Percentiles rank a stretch among this genome's conserved stretches.
Evolutionary conservation across 352 stramenopile species (phyloP).

Genomic region (Globisporangium cylindrosporum): DNA sequence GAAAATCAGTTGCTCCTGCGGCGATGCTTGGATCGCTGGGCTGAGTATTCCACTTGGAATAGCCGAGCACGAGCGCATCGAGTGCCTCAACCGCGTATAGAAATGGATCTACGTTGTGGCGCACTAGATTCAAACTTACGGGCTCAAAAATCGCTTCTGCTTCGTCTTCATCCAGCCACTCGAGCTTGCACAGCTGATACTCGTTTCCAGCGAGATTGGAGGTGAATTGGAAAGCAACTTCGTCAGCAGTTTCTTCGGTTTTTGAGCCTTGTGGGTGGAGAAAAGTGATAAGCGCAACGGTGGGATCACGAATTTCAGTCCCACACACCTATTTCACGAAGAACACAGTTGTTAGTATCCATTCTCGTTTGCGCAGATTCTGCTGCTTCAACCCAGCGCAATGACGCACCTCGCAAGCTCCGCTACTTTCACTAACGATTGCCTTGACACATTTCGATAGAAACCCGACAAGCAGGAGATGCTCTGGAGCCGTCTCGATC

Average conservation of each 20-base stretch:
- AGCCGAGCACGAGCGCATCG: conserved; percentile 27
- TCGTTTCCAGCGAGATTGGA: conserved; percentile 3
- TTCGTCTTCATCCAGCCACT: conserved; percentile 49
- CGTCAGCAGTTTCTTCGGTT: neutral
- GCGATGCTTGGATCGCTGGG: neutral
- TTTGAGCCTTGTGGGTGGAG: conserved; percentile 16
- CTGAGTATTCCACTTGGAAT: conserved; percentile 33
- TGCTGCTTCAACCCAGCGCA: neutral
- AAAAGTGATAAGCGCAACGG: conserved; percentile 29
- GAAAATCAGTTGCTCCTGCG: conserved; percentile 21
- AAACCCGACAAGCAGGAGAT: conserved; percentile 41
- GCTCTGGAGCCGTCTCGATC: conserved; percentile 15
- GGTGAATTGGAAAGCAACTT: neutral
- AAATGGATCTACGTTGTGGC: conserved; percentile 39
- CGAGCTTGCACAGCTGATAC: conserved; percentile 28
- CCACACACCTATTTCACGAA: conserved; percentile 29
- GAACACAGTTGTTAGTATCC: neutral
- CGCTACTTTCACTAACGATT: conserved; percentile 31
- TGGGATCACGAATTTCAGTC: conserved; percentile 27
- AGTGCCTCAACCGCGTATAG: conserved; percentile 31
- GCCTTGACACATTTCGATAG: conserved; percentile 40
- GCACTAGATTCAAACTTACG: conserved; percentile 24
- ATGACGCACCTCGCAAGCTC: conserved; percentile 47
- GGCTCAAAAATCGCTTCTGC: conserved; percentile 31
- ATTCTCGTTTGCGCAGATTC: neutral